These are phyloP conservation scores for Echium plantagineum DNA, from an alignment of 257 asterid species.

Conservation along the genomic window DNA sequence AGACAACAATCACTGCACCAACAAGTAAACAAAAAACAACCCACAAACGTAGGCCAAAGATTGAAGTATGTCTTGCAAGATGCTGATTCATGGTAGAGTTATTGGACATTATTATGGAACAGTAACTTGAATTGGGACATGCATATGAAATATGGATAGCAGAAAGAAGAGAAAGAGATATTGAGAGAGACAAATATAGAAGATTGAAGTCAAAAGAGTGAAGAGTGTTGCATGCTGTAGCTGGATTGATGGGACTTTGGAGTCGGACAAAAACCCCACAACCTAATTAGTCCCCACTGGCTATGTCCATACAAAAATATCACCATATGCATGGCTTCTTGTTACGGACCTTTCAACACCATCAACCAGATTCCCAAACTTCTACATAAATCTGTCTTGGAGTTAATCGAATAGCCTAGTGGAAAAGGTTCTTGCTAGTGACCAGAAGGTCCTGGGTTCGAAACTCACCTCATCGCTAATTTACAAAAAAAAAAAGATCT, in stretches of 20 bases:
- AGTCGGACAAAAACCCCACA: conserved; percentile 14
- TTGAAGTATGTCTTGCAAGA: conserved; percentile 12
- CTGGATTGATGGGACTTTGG: conserved; percentile 6
- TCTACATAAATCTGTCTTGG: no score
- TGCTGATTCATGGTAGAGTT: conserved; percentile 9
- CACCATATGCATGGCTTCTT: not conserved
- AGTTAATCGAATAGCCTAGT: no score
- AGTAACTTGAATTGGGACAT: not conserved
- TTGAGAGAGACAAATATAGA: not conserved
- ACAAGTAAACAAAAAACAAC: conserved; percentile 14
- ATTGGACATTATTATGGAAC: not conserved
- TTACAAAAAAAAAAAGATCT: no score
- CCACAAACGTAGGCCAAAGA: conserved; percentile 19
- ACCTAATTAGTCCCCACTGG: not conserved
- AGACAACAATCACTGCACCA: conserved; percentile 13
- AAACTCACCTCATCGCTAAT: no score
- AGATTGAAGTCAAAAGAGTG: not conserved
- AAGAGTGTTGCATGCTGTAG: not conserved
- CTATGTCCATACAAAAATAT: no score
- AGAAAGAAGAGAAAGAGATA: not conserved
- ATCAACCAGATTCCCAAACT: not conserved
- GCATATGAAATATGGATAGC: not conserved
- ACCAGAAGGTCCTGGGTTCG: no score
- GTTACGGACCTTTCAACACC: not conserved
- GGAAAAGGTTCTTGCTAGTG: no score